Base-by-base conservation (phyloP, 331 rosid genomes). In the Quercus phellos region DNA sequence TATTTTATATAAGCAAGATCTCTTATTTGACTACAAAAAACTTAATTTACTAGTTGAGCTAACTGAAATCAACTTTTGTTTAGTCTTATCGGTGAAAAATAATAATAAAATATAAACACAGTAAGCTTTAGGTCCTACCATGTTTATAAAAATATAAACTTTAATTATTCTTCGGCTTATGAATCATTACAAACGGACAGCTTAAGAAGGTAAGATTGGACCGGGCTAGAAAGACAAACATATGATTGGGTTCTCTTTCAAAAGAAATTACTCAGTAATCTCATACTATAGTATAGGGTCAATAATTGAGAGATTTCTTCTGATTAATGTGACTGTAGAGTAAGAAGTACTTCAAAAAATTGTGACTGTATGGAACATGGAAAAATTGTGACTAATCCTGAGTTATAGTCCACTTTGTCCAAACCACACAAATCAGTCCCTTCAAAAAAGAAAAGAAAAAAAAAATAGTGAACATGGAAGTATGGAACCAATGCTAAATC, bases 31-130 rank as follows among this genome's bases (percentile, higher is more conserved):
- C 12, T 38, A 38, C 3, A 38, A 38, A 0, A 38, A 38, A 38
- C 12, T 38, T 8, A 38, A 38, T 8, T 38, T 38, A 38, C 0
- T 38, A 38, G 3, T 38, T 38, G 3, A 38, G 3, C 0, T 38
- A 38, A 38, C 3, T 38, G 1, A 8, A 38, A 8, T 11, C 0
- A 0, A 8, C 46, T 38, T 0, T 0, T 38, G 1, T 38, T 8
- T 38, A 38, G 3, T 8, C 1, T 8, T 8, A 8, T 0, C 0
- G 1, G 3, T 8, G 1, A 38, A 38, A 8, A 38, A 8, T 38
- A 8, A 0, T 8, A 38, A 38, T 38, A 38, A 38, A 38, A 8
- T 38, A 8, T 38, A 38, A 38, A 38, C 46, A 8, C 1, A 8
- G 12, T 7, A 38, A 38, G 3, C 12, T 38, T 38, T 8, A 38